A percentile compares a stretch with the other conserved stretches of the same genome.
Conservation (phyloP, 371 early-diverging fungal genomes). For the Batrachochytrium dendrobatidis region DNA sequence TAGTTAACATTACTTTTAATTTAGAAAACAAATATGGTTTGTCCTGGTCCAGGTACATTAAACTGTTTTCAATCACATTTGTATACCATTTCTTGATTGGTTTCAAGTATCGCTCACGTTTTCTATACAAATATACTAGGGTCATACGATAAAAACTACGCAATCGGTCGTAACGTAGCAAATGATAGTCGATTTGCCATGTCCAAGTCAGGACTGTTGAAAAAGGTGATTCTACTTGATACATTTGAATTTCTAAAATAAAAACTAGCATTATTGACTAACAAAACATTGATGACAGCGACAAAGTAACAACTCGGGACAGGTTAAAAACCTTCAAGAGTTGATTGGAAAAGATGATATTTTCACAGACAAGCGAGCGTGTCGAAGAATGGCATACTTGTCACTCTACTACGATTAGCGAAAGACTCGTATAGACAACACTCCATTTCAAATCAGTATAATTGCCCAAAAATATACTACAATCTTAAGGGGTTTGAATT, state of each 20-base stretch:
- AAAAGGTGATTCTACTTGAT: conserved; percentile 17
- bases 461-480: too few relatives aligned
- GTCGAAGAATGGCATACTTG: conserved; percentile 38
- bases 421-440: too few relatives aligned
- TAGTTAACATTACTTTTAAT: too few relatives aligned
- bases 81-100: too few relatives aligned
- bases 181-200: conserved; percentile 32
- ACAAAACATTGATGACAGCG: conserved; percentile 15
- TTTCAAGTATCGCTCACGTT: too few relatives aligned
- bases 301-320: conserved; percentile 25
- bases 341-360: conserved; percentile 29
- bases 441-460: too few relatives aligned
- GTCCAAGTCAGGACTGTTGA: conserved; percentile 24
- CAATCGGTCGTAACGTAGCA: conserved; percentile 37
- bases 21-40: too few relatives aligned
- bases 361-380: conserved; percentile 40
- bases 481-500: too few relatives aligned
- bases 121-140: too few relatives aligned
- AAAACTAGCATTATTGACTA: background rate
- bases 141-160: conserved; percentile 35
- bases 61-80: background rate
- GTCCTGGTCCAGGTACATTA: conserved; percentile 11
- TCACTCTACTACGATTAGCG: conserved; percentile 25
- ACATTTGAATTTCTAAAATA: background rate
- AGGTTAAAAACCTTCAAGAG: conserved; percentile 22